phyloP scores from a whole-genome alignment of 2,329 filamentous ascomycete species.

The Rutstroemia sp. region DNA sequence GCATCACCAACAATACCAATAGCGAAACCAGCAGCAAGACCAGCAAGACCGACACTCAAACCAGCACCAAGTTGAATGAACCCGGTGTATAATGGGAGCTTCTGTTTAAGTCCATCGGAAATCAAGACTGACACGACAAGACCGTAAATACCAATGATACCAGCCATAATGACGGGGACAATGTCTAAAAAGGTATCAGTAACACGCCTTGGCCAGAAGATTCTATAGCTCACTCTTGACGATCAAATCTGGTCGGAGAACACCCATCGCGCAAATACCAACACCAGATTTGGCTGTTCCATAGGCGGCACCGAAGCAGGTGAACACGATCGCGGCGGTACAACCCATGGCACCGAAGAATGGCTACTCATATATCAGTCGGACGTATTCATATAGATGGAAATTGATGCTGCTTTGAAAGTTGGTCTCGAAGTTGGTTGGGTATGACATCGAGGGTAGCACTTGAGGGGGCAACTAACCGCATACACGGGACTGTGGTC shows the following conservation, averaged over 20 bases:
- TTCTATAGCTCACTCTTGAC: slow-evolving; percentile 78
- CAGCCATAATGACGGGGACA: slow-evolving; percentile 99
- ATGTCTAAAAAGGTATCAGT: slow-evolving; percentile 59
- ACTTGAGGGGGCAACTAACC: slow-evolving; percentile 58
- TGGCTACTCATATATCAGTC: slow-evolving; percentile 42
- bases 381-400: slow-evolving; percentile 19
- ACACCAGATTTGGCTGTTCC: slow-evolving; percentile 99
- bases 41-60: slow-evolving; percentile 73
- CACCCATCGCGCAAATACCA: slow-evolving; percentile 97
- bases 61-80: slow-evolving; percentile 84
- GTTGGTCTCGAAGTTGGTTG: neutral
- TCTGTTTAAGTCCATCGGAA: slow-evolving; percentile 69
- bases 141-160: slow-evolving; percentile 99
- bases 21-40: slow-evolving; percentile 78
- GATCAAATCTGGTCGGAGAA: slow-evolving; percentile 93
- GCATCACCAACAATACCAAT: slow-evolving; percentile 86
- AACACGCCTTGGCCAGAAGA: neutral
- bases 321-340: slow-evolving; percentile 91
- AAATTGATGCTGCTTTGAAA: neutral
- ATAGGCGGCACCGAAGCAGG: slow-evolving; percentile 93
- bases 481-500: slow-evolving; percentile 84
- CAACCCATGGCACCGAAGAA: slow-evolving; percentile 98
- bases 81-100: slow-evolving; percentile 68
- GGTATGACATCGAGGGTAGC: neutral
- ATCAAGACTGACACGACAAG: slow-evolving; percentile 84